phyloP scores from a whole-genome alignment of 768 basidiomycete species.

The Phylloporus rhodoxanthus region DNA sequence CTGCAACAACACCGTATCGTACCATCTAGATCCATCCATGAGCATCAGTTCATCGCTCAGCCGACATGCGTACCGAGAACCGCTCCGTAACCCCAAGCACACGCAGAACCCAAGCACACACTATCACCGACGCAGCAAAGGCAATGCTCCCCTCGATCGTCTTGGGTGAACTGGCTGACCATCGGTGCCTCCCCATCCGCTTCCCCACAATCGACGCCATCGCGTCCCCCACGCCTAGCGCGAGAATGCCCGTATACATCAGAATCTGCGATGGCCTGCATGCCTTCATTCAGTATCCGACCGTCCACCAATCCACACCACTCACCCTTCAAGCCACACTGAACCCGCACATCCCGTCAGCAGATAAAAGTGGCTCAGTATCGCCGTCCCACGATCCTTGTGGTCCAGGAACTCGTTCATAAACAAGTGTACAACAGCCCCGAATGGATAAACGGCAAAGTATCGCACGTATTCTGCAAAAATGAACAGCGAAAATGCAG shows the following conservation, averaged over 20 bases:
- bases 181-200: conserved; percentile 70
- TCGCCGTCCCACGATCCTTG: conserved; percentile 92
- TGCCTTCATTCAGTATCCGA: conserved; percentile 4
- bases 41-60: conserved; percentile 10
- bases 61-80: conserved; percentile 62
- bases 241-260: conserved; percentile 80
- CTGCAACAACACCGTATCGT: conserved; percentile 59
- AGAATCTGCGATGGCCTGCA: conserved; percentile 45
- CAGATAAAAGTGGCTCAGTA: conserved; percentile 95
- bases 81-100: conserved; percentile 59
- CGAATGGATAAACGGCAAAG: conserved; percentile 96
- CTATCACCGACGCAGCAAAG: conserved; percentile 66
- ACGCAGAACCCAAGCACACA: conserved; percentile 66
- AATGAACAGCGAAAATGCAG: conserved; percentile 89
- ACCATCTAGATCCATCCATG: conserved; percentile 42
- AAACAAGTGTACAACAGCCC: conserved; percentile 88
- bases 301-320: conserved; percentile 11
- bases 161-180: conserved; percentile 81
- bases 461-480: conserved; percentile 98
- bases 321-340: conserved; percentile 92
- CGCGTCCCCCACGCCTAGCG: conserved; percentile 90
- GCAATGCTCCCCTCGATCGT: conserved; percentile 89
- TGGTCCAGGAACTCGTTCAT: conserved; percentile 96
- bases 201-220: conserved; percentile 91
- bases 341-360: conserved; percentile 92